These are phyloP conservation scores for Arxiozyma heterogenica DNA, from an alignment of 1,139 yeast genomes.

Conservation along the genomic window DNA sequence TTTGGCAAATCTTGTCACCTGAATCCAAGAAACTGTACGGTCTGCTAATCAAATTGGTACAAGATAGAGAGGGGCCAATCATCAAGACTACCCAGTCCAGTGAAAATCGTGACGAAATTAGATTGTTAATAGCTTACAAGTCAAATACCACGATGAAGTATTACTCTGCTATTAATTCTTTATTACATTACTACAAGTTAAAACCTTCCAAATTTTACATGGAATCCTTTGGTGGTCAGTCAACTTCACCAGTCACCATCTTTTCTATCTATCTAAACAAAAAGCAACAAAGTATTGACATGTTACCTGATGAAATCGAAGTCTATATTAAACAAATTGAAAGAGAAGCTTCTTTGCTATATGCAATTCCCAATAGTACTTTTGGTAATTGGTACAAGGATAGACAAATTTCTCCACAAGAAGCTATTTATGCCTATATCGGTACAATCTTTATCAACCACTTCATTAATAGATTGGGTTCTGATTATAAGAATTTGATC, in stretches of 20 bases:
- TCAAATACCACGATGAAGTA: slow-evolving; percentile 80
- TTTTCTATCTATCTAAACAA: slow-evolving; percentile 73
- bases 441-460: slow-evolving; percentile 90
- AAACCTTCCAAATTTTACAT: slow-evolving; percentile 83
- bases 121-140: slow-evolving; percentile 83
- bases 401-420: slow-evolving; percentile 84
- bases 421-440: slow-evolving; percentile 87
- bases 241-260: slow-evolving; percentile 42
- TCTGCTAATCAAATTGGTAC: slow-evolving; percentile 61
- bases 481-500: slow-evolving; percentile 61
- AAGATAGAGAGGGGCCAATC: slow-evolving; percentile 80
- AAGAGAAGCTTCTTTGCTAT: slow-evolving; percentile 87
- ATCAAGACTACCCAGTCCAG: slow-evolving; percentile 71
- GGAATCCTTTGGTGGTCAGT: slow-evolving; percentile 53
- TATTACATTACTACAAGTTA: slow-evolving; percentile 84
- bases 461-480: slow-evolving; percentile 84
- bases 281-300: slow-evolving; percentile 31
- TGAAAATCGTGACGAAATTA: slow-evolving; percentile 67
- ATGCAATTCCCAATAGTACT: slow-evolving; percentile 81
- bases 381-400: slow-evolving; percentile 68
- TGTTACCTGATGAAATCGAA: slow-evolving; percentile 38
- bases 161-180: slow-evolving; percentile 77
- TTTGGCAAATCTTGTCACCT: slow-evolving; percentile 66
- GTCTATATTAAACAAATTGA: slow-evolving; percentile 82
- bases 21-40: slow-evolving; percentile 75